Base-by-base conservation (phyloP, 2,329 filamentous ascomycete genomes). In the Thelonectria discophora region DNA sequence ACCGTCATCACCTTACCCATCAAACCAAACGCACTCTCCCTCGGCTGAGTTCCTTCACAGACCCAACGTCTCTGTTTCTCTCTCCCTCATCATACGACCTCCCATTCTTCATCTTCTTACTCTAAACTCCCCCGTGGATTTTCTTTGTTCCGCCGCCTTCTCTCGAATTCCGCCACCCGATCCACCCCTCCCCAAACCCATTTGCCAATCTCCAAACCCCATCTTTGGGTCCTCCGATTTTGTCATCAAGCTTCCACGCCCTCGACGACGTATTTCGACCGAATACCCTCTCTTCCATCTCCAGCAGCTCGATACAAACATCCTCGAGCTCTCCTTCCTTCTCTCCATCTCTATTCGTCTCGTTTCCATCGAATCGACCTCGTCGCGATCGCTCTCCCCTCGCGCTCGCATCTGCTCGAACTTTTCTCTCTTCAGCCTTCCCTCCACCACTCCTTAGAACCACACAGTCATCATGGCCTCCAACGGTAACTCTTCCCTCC, bases 401-500 rank as follows among this genome's bases (percentile, higher is more conserved):
- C 53, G 65, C 66, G 64, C 60, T 63, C 60, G 62, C 62, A 61
- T 57, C 59, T 52, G 55, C 47, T 21, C 58, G 42, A 64, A 62
- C 67, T 70, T 67, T 70, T 55, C 58, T 58, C 34, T 54, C 53
- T 46, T 20, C 47, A 55, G 59, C 34, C 55, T 56, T 53, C 56
- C 50, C 53, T 51, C 64, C 55, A 61, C 61, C 57, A 55, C 53
- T 63, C 56, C 56, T 47, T 60, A 66, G 50, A 60, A 64, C 37
- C 64, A 59, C 63, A 71, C 58, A 71, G 65, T 68, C 68, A 73
- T 60, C 68, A 87, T 87, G 84, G 81, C 84, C 74, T 84, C 84
- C 74, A 86, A 86, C 84, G 84, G 84, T 76, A 84, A 77, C 74
- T 76, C 80, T 72, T 76, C 74, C 73, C 77, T 80, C 71, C 77